These are phyloP conservation scores for Komagataella populi DNA, from an alignment of 805 yeast species.

Conservation along the genomic window DNA sequence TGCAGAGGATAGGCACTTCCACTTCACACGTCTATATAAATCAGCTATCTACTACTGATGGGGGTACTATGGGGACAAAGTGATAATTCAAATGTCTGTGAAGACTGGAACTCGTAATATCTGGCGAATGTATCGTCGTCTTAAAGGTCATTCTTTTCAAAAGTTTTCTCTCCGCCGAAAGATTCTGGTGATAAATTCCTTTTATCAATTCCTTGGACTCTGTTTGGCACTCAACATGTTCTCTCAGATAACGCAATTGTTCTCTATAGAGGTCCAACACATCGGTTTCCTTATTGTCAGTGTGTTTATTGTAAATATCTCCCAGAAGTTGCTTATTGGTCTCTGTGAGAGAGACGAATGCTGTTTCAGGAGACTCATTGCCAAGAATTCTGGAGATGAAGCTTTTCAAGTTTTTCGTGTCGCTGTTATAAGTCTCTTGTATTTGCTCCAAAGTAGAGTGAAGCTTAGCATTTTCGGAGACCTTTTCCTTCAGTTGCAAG, in stretches of 20 bases:
- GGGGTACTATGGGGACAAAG: slow-evolving; percentile 28
- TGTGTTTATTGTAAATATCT: background rate
- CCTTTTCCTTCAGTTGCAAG: background rate
- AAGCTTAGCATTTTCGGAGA: background rate
- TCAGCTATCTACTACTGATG: slow-evolving; percentile 9
- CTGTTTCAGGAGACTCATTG: background rate
- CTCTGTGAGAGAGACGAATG: background rate
- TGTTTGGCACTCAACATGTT: slow-evolving; percentile 10
- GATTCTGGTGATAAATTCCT: slow-evolving; percentile 8
- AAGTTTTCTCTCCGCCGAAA: slow-evolving; percentile 12
- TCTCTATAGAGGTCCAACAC: slow-evolving; percentile 10
- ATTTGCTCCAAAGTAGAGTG: background rate
- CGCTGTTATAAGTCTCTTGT: background rate
- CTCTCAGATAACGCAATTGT: slow-evolving; percentile 13
- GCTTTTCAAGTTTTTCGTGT: background rate
- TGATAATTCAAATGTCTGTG: slow-evolving; percentile 33
- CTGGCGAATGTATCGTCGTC: slow-evolving; percentile 12
- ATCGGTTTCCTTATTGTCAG: background rate
- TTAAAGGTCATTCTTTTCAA: slow-evolving; percentile 7
- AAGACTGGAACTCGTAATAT: slow-evolving; percentile 3
- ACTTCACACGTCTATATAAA: background rate
- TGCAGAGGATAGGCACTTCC: background rate
- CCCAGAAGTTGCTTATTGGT: slow-evolving; percentile 2
- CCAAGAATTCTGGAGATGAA: background rate
- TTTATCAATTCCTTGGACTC: slow-evolving; percentile 11